phyloP scores from a whole-genome alignment of 2,329 filamentous ascomycete species.

The Sporothrix dimorphospora region DNA sequence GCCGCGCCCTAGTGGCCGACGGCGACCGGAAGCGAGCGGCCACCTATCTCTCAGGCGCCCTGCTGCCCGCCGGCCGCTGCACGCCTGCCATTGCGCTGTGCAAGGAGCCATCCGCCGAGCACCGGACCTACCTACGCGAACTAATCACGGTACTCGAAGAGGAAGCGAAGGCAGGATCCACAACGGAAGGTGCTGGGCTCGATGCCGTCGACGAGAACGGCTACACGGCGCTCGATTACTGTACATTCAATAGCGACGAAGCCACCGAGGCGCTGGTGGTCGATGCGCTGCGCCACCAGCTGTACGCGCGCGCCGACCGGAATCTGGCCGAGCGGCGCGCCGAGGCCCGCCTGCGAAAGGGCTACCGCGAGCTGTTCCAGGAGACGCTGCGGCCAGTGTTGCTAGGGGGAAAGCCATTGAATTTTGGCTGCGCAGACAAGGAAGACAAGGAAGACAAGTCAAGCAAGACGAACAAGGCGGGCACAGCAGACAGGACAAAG shows the following conservation, averaged over 20 bases:
- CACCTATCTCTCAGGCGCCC: neutral
- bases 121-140: neutral
- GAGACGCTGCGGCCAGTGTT: neutral
- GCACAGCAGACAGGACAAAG: too few species aligned
- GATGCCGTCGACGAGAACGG: conserved; percentile 2
- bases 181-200: neutral
- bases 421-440: too few species aligned
- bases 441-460: too few species aligned
- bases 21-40: neutral
- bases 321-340: neutral
- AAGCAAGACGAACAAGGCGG: too few species aligned
- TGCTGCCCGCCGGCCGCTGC: neutral
- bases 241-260: neutral
- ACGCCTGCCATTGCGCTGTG: conserved; percentile 7
- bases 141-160: too few species aligned
- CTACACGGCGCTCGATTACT: conserved; percentile 6
- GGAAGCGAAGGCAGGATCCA: too few species aligned
- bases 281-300: neutral
- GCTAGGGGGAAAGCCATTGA: too few species aligned
- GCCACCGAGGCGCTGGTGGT: neutral
- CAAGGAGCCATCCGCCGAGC: neutral
- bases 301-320: neutral
- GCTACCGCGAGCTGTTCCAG: conserved; percentile 1
- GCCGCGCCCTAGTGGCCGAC: neutral
- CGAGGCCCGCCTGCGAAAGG: conserved; percentile 1